Evolutionary conservation across 2,329 filamentous ascomycete genomes (phyloP).

Genomic region (Neofusicoccum ribis): DNA sequence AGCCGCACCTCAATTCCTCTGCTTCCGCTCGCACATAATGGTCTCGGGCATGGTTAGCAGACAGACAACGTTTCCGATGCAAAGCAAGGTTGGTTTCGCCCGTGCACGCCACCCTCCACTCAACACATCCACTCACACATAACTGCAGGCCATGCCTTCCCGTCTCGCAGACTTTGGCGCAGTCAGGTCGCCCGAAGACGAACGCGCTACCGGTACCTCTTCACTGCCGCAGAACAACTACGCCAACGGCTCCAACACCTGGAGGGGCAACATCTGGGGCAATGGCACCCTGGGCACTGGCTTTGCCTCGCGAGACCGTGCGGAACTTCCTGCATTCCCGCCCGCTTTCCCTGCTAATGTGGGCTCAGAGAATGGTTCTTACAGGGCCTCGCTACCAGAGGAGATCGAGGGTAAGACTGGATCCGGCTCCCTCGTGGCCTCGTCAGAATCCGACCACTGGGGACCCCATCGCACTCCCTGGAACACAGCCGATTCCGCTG

Average conservation of each 20-base stretch:
- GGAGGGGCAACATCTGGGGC: slow-evolving; percentile 40
- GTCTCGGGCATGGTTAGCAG: slow-evolving; percentile 19
- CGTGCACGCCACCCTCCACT: neutral
- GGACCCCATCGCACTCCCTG: slow-evolving; percentile 56
- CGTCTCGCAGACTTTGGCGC: slow-evolving; percentile 15
- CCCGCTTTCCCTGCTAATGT: neutral
- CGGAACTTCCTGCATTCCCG: neutral
- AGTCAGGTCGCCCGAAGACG: slow-evolving; percentile 15
- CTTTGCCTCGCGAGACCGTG: slow-evolving; percentile 31
- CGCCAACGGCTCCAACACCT: slow-evolving; percentile 24
- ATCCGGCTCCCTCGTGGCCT: slow-evolving; percentile 67
- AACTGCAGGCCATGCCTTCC: slow-evolving; percentile 16
- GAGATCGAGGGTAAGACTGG: slow-evolving; percentile 61
- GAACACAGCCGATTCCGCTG: slow-evolving; percentile 51
- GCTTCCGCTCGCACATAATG: slow-evolving; percentile 11
- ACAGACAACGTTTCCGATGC: slow-evolving; percentile 17
- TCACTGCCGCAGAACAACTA: slow-evolving; percentile 22
- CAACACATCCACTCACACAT: neutral
- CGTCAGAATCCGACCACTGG: slow-evolving; percentile 70
- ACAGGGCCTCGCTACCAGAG: slow-evolving; percentile 29
- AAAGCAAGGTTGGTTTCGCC: slow-evolving; percentile 18
- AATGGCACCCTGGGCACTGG: slow-evolving; percentile 28
- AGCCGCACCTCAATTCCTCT: neutral
- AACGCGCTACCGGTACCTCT: slow-evolving; percentile 18
- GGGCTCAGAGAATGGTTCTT: slow-evolving; percentile 32